Percentiles rank a stretch among this genome's conserved stretches.
phyloP scores from a whole-genome alignment of 2,329 filamentous ascomycete genomes.

The Diaporthe humulicola region DNA sequence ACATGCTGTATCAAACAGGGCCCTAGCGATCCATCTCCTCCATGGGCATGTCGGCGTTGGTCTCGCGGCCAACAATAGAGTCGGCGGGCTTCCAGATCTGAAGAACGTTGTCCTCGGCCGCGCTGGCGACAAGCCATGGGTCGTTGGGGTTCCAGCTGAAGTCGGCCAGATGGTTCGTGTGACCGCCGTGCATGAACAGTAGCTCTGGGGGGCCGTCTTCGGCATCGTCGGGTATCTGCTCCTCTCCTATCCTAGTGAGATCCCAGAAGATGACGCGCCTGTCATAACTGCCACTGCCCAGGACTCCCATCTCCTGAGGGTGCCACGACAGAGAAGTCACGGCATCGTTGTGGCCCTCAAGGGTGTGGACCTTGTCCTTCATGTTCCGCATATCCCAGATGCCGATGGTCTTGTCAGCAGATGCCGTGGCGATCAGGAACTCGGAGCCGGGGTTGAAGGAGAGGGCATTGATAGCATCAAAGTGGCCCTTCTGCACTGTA shows the following conservation, averaged over 20 bases:
- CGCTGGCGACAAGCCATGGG: conserved; percentile 95
- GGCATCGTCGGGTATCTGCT: conserved; percentile 93
- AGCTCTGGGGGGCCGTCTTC: conserved; percentile 96
- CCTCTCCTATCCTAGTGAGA: conserved; percentile 89
- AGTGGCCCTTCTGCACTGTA: conserved; percentile 80
- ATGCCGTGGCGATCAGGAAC: conserved; percentile 90
- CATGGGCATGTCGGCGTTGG: conserved; percentile 76
- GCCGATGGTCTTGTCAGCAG: conserved; percentile 93
- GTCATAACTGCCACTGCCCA: conserved; percentile 94
- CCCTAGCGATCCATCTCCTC: conserved; percentile 79
- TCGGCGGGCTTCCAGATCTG: conserved; percentile 94
- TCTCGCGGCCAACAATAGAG: conserved; percentile 83
- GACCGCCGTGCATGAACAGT: conserved; percentile 99
- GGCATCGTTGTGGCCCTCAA: conserved; percentile 89
- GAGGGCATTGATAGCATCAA: conserved; percentile 94
- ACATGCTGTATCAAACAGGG: background rate
- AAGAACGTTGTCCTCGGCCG: conserved; percentile 95
- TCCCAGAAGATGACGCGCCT: conserved; percentile 98
- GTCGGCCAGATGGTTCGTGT: conserved; percentile 96
- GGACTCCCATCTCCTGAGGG: conserved; percentile 87
- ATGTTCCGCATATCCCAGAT: conserved; percentile 96
- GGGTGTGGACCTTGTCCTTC: conserved; percentile 88
- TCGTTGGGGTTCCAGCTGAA: conserved; percentile 99
- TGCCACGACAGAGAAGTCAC: conserved; percentile 97
- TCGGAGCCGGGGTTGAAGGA: conserved; percentile 96